A percentile compares a stretch with the other conserved stretches of the same genome.
Conservation (phyloP, 768 basidiomycete species). For the Leccinum disarticulatum region DNA sequence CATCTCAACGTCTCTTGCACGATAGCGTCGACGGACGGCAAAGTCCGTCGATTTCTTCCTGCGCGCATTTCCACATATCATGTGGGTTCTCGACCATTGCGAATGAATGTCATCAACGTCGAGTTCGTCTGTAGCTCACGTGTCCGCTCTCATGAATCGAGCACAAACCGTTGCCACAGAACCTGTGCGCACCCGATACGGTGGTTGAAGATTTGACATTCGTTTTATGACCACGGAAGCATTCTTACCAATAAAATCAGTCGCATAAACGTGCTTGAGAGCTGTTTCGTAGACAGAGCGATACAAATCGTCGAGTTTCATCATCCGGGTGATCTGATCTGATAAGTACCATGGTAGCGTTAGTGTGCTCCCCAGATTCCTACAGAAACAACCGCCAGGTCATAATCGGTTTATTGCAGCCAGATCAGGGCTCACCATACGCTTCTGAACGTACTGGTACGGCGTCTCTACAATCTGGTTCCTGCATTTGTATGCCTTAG, state of each 20-base stretch:
- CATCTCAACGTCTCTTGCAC: too few species aligned
- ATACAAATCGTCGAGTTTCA: neutral
- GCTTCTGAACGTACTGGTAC: neutral
- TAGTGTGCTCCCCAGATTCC: neutral
- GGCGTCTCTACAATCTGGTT: constrained; percentile 3
- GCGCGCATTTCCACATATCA: neutral
- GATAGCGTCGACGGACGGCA: too few species aligned
- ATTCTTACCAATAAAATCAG: neutral
- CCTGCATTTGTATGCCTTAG: neutral
- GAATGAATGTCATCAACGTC: neutral
- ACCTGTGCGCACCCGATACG: neutral
- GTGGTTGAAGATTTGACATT: neutral
- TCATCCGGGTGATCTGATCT: neutral
- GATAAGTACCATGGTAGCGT: neutral
- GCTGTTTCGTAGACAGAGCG: neutral
- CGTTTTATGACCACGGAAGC: neutral
- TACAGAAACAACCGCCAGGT: neutral
- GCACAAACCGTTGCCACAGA: neutral
- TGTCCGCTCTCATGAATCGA: neutral
- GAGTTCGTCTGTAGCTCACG: neutral
- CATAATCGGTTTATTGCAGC: neutral
- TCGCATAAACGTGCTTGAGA: neutral
- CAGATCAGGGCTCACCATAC: neutral
- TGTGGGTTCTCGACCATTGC: neutral
- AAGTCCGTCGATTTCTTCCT: neutral